Percentiles rank a stretch among this genome's conserved stretches.
phyloP scores from a whole-genome alignment of 1,139 yeast species.

The Pichia terricola region DNA sequence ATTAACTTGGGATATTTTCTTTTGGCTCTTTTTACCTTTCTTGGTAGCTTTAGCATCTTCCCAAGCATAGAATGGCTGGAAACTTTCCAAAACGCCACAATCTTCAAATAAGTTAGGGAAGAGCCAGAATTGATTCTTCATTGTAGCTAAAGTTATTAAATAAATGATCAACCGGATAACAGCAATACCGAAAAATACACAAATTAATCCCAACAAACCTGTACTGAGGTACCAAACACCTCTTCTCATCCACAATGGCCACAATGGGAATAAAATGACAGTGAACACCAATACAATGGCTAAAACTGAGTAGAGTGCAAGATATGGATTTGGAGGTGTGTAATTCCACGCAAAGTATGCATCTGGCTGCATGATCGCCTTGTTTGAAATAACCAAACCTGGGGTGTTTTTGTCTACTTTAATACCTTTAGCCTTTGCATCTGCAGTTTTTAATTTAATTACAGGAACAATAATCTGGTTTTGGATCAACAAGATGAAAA shows the following conservation, averaged over 20 bases:
- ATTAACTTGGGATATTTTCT: neutral
- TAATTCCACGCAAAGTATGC: constrained; percentile 83
- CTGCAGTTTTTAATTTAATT: constrained; percentile 59
- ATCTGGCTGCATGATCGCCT: constrained; percentile 69
- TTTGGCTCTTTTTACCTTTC: constrained; percentile 6
- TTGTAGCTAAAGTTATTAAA: constrained; percentile 46
- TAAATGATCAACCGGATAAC: constrained; percentile 70
- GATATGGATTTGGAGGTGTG: constrained; percentile 63
- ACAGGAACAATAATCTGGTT: constrained; percentile 70
- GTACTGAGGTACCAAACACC: constrained; percentile 90
- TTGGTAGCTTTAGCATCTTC: constrained; percentile 35
- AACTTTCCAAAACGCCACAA: constrained; percentile 88
- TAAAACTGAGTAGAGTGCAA: constrained; percentile 55
- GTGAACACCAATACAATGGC: constrained; percentile 62
- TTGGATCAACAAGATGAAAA: constrained; percentile 61
- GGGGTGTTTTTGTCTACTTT: constrained; percentile 75
- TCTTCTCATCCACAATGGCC: constrained; percentile 86
- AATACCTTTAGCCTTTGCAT: constrained; percentile 51
- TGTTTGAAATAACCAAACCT: constrained; percentile 51
- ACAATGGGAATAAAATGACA: constrained; percentile 82
- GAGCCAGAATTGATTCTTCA: constrained; percentile 61
- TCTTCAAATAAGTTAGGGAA: constrained; percentile 95
- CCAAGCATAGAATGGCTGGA: constrained; percentile 84
- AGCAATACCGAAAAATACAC: constrained; percentile 68
- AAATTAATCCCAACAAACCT: constrained; percentile 65